These are phyloP conservation scores for Drosera spatulata DNA, from an alignment of 179 eudicot genomes.

Conservation along the genomic window DNA sequence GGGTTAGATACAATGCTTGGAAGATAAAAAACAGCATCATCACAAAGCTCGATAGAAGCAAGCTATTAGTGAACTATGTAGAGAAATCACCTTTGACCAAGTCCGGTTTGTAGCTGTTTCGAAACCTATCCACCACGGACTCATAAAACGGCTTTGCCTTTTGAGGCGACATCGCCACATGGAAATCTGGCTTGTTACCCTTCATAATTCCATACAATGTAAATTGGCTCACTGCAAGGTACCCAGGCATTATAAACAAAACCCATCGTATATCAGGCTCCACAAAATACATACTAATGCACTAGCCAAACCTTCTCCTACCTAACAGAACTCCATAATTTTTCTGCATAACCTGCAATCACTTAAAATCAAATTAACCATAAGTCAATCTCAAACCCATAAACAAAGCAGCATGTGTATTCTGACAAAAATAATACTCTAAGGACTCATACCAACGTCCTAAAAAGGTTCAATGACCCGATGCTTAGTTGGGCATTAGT, in stretches of 20 bases:
- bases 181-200: conserved; percentile 99
- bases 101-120: conserved; percentile 49
- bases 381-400: no score
- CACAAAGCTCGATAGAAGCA: no score
- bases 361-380: no score
- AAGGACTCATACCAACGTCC: no score
- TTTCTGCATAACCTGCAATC: conserved; percentile 77
- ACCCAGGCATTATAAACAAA: conserved; percentile 7
- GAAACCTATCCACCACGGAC: conserved; percentile 68
- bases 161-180: conserved; percentile 92
- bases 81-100: conserved; percentile 55
- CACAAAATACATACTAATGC: neutral
- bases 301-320: conserved; percentile 13
- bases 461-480: no score
- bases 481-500: no score
- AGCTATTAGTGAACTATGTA: neutral
- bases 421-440: no score
- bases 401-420: no score
- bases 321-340: conserved; percentile 74
- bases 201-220: conserved; percentile 87
- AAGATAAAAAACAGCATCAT: no score
- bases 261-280: neutral
- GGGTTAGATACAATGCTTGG: conserved; percentile 5
- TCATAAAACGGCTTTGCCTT: conserved; percentile 75
- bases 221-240: conserved; percentile 84